Evolutionary conservation across 2,329 filamentous ascomycete genomes (phyloP).

Genomic region (Bertia moriformis): DNA sequence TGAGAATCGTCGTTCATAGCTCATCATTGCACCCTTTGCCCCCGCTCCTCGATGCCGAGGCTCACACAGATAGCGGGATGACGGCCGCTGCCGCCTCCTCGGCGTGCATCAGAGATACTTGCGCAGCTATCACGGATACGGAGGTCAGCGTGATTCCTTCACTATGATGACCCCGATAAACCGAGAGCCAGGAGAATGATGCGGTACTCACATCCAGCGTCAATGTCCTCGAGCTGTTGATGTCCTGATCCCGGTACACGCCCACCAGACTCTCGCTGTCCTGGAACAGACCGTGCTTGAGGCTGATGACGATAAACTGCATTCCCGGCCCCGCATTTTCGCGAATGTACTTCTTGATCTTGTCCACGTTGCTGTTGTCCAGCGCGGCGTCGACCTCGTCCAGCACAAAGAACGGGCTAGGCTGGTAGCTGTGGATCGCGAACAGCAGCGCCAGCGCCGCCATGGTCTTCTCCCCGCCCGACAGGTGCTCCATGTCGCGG

Average conservation of each 20-base stretch:
- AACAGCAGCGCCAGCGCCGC: conserved; percentile 87
- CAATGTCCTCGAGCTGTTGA: conserved; percentile 79
- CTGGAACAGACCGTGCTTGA: conserved; percentile 92
- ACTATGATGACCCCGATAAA: too few relatives aligned
- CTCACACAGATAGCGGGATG: too few relatives aligned
- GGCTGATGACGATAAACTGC: conserved; percentile 96
- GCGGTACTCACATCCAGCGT: conserved; percentile 97
- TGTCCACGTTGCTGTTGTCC: conserved; percentile 93
- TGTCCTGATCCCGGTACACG: conserved; percentile 85
- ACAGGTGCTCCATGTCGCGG: conserved; percentile 96
- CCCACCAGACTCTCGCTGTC: conserved; percentile 91
- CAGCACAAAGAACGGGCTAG: conserved; percentile 90
- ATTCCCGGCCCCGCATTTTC: conserved; percentile 91
- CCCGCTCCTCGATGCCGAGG: too few relatives aligned
- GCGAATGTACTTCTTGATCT: conserved; percentile 90
- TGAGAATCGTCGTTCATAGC: too few relatives aligned
- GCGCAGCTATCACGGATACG: too few relatives aligned
- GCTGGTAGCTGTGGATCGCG: conserved; percentile 90
- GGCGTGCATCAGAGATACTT: too few relatives aligned
- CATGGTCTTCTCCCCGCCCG: conserved; percentile 97
- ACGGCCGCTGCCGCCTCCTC: too few relatives aligned
- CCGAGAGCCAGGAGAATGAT: too few relatives aligned
- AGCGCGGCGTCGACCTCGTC: conserved; percentile 95
- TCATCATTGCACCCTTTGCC: too few relatives aligned
- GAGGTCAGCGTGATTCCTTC: too few relatives aligned